Percentiles rank a stretch among this genome's conserved stretches.
phyloP scores from a whole-genome alignment of 2,329 filamentous ascomycete species.

The Epichloe scottii region DNA sequence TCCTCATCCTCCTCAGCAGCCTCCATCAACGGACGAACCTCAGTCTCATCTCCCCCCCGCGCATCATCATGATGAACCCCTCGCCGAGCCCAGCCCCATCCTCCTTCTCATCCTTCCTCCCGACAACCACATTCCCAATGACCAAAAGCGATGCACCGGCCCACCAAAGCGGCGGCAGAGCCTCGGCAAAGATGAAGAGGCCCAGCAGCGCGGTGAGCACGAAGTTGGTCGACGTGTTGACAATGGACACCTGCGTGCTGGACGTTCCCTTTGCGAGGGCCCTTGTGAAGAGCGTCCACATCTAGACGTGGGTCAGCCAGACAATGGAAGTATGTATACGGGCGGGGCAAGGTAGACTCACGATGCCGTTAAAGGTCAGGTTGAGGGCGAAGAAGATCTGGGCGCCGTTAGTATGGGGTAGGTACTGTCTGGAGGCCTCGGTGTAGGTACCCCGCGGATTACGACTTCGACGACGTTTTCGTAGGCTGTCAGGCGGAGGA shows the following conservation, averaged over 20 bases:
- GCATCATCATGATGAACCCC: no score
- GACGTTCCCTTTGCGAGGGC: conserved; percentile 63
- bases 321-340: neutral
- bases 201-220: conserved; percentile 65
- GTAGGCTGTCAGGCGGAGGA: conserved; percentile 29
- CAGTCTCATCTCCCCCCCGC: conserved; percentile 11
- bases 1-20: conserved; percentile 11
- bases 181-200: conserved; percentile 56
- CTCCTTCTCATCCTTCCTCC: conserved; percentile 47
- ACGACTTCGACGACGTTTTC: conserved; percentile 33
- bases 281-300: conserved; percentile 75
- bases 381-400: conserved; percentile 67
- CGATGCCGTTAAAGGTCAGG: conserved; percentile 59
- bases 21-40: conserved; percentile 17
- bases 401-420: conserved; percentile 1
- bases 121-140: conserved; percentile 67
- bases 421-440: neutral
- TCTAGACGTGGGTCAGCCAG: conserved; percentile 25
- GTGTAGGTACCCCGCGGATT: conserved; percentile 23
- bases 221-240: conserved; percentile 76
- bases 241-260: conserved; percentile 67
- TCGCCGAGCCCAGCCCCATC: conserved; percentile 9
- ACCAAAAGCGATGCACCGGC: conserved; percentile 59
- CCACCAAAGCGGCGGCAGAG: conserved; percentile 64
- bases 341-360: conserved; percentile 22